Conservation (phyloP, 805 yeast genomes). For the Candida namnaoensis region DNA sequence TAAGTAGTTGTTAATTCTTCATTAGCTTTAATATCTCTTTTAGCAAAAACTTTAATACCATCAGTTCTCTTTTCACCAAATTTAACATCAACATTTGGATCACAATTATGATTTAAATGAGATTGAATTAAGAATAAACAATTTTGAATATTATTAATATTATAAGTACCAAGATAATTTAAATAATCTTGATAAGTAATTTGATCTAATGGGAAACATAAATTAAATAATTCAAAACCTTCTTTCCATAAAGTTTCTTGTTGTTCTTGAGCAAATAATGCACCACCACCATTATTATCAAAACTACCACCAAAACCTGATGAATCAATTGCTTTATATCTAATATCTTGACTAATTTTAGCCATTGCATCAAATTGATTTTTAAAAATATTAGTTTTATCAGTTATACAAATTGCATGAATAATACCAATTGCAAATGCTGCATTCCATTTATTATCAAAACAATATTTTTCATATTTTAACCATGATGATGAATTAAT, state of each 20-base stretch:
- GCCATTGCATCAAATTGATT: conserved; percentile 59
- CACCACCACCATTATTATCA: conserved; percentile 42
- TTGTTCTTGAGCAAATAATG: conserved; percentile 45
- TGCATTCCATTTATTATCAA: conserved; percentile 59
- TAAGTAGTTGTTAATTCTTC: conserved; percentile 67
- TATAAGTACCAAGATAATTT: conserved; percentile 59
- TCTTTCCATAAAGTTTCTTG: conserved; percentile 50
- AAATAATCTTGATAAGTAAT: conserved; percentile 46
- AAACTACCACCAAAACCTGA: conserved; percentile 31
- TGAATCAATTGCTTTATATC: conserved; percentile 52
- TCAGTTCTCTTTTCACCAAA: conserved; percentile 31
- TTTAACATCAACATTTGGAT: conserved; percentile 55
- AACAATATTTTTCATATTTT: conserved; percentile 50
- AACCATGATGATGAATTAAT: conserved; percentile 42
- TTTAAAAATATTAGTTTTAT: conserved; percentile 29
- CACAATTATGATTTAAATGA: conserved; percentile 71
- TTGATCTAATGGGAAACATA: conserved; percentile 32
- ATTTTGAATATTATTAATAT: conserved; percentile 64
- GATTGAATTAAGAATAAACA: conserved; percentile 55
- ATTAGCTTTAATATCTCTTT: conserved; percentile 45
- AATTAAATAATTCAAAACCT: conserved; percentile 41
- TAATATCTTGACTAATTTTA: conserved; percentile 53
- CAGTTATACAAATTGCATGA: conserved; percentile 33
- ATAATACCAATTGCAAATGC: conserved; percentile 56
- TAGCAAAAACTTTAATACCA: conserved; percentile 55